These are phyloP conservation scores for Bidens hawaiensis DNA, from an alignment of 140 eudicot genomes.

Conservation along the genomic window DNA sequence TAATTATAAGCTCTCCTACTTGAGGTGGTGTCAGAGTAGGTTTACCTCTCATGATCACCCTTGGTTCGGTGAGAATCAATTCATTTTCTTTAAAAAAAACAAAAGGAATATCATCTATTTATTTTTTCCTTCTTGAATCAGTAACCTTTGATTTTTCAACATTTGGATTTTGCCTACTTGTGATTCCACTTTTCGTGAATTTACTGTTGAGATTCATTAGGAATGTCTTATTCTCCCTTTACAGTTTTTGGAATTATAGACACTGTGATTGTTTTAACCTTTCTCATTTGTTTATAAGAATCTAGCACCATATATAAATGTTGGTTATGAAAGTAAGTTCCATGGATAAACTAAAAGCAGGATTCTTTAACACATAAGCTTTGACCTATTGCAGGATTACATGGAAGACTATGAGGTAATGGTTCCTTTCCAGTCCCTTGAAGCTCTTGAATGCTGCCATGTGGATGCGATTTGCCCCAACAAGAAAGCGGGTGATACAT, in stretches of 20 bases:
- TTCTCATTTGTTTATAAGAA: too few species aligned
- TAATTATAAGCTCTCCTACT: not conserved
- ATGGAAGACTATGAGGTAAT: constrained; percentile 92
- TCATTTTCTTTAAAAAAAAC: not conserved
- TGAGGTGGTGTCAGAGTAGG: not conserved
- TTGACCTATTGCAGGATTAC: constrained; percentile 61
- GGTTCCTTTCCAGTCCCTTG: constrained; percentile 90
- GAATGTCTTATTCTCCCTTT: too few species aligned
- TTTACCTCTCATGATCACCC: not conserved
- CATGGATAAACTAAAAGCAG: not conserved
- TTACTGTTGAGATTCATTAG: too few species aligned
- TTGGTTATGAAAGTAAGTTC: not conserved
- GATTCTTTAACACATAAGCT: not conserved
- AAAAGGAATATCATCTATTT: too few species aligned
- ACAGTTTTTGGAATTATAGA: too few species aligned
- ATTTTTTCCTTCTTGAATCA: not conserved
- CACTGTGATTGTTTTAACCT: too few species aligned
- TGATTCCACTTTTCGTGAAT: not conserved
- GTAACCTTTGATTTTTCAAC: not conserved
- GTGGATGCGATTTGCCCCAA: constrained; percentile 93
- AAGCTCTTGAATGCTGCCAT: constrained; percentile 85
- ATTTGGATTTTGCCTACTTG: not conserved
- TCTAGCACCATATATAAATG: too few species aligned
- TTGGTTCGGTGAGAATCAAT: not conserved
- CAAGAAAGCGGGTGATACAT: constrained; percentile 67